A percentile compares a stretch with the other conserved stretches of the same genome.
Conservation (phyloP, 495 filamentous ascomycete species). For the Thermothielavioides terrestris region DNA sequence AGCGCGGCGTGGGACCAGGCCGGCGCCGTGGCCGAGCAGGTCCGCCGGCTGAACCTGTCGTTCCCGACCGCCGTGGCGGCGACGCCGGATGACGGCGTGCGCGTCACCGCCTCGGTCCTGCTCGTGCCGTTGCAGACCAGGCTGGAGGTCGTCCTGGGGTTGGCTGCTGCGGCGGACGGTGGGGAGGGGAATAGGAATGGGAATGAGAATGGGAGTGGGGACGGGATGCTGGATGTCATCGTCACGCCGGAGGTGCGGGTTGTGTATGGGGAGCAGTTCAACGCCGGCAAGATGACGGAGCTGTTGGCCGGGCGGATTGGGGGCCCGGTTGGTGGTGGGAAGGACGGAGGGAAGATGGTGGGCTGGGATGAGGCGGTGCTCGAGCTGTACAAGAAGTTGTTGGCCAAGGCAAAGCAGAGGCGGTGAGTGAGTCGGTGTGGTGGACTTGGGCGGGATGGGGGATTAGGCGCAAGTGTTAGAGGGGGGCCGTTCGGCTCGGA, state of each 20-base stretch:
- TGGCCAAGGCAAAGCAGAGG: slow-evolving; percentile 37
- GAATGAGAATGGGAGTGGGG: neutral
- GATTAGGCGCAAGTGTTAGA: neutral
- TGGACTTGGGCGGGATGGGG: neutral
- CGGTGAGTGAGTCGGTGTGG: neutral
- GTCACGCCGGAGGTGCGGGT: slow-evolving; percentile 42
- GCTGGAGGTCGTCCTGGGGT: slow-evolving; percentile 43
- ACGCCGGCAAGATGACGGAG: slow-evolving; percentile 52
- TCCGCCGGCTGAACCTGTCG: slow-evolving; percentile 44
- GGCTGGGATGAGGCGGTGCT: slow-evolving; percentile 48
- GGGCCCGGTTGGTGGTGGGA: slow-evolving; percentile 16
- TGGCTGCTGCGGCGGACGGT: slow-evolving; percentile 43
- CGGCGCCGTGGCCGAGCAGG: slow-evolving; percentile 40
- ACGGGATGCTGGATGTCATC: slow-evolving; percentile 37
- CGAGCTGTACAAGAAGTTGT: slow-evolving; percentile 48
- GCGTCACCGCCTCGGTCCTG: slow-evolving; percentile 45
- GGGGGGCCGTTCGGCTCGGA: neutral
- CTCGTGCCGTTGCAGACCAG: slow-evolving; percentile 51
- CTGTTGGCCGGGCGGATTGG: slow-evolving; percentile 47
- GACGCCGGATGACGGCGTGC: slow-evolving; percentile 39
- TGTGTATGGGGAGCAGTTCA: slow-evolving; percentile 60
- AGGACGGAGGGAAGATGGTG: slow-evolving; percentile 24
- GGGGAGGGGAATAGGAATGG: neutral
- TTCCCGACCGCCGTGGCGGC: slow-evolving; percentile 43
- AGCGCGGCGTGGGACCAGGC: slow-evolving; percentile 53